These are phyloP conservation scores for Nemania sp. DNA, from an alignment of 2,329 filamentous ascomycete genomes.

Conservation along the genomic window DNA sequence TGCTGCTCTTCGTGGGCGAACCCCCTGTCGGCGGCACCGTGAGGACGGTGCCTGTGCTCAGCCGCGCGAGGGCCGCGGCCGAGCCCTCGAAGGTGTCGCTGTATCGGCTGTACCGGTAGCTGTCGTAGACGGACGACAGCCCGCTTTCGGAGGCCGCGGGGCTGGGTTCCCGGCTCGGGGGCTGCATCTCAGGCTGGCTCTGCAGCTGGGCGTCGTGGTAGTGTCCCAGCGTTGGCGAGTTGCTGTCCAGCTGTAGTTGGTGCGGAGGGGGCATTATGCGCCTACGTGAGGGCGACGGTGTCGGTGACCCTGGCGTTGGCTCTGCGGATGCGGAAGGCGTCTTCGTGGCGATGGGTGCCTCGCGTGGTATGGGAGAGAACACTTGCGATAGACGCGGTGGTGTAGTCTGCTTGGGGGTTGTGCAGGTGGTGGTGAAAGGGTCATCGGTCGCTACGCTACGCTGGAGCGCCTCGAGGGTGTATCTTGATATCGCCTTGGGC, in stretches of 20 bases:
- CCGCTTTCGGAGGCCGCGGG: constrained; percentile 44
- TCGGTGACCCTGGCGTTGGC: constrained; percentile 28
- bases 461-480: constrained; percentile 36
- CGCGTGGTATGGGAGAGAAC: constrained; percentile 46
- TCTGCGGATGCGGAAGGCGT: neutral
- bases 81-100: constrained; percentile 25
- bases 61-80: constrained; percentile 26
- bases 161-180: constrained; percentile 40
- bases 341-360: constrained; percentile 26
- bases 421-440: constrained; percentile 42
- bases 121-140: constrained; percentile 50
- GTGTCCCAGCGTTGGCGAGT: constrained; percentile 43
- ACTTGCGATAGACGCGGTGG: constrained; percentile 46
- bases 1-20: constrained; percentile 5
- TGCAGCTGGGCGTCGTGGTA: constrained; percentile 17
- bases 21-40: constrained; percentile 31
- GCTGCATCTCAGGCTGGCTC: constrained; percentile 29
- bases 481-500: constrained; percentile 31
- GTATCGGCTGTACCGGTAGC: constrained; percentile 43
- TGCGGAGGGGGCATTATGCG: constrained; percentile 44
- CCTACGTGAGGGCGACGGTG: constrained; percentile 40
- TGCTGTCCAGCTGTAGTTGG: constrained; percentile 40
- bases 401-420: constrained; percentile 33
- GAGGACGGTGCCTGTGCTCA: constrained; percentile 34
- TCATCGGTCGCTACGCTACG: constrained; percentile 40